These are phyloP conservation scores for Aspergillus sp. DNA, from an alignment of 2,329 filamentous ascomycete species.

Conservation along the genomic window DNA sequence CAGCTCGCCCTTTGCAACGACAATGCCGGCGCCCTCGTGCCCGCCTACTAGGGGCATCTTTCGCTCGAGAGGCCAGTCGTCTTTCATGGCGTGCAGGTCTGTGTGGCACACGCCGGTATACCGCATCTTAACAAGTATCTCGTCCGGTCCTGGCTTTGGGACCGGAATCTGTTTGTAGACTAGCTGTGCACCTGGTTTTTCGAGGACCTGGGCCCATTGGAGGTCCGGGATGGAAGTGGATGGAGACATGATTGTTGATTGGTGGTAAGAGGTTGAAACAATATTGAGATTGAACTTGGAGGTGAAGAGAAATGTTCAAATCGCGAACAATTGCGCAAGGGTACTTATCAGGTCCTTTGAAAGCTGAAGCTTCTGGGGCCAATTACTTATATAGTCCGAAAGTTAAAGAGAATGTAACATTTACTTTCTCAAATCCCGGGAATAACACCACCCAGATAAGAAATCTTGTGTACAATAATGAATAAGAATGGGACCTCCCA, in stretches of 20 bases:
- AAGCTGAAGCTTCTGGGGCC: no score
- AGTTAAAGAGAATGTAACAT: no score
- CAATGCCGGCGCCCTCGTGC: slow-evolving; percentile 74
- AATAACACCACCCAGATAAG: no score
- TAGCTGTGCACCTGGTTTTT: slow-evolving; percentile 73
- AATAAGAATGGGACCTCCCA: background rate
- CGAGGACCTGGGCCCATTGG: slow-evolving; percentile 91
- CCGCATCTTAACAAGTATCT: slow-evolving; percentile 89
- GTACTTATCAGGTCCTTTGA: no score
- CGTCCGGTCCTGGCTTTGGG: slow-evolving; percentile 76
- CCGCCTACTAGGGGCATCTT: slow-evolving; percentile 87
- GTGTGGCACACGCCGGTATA: slow-evolving; percentile 91
- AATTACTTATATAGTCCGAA: no score
- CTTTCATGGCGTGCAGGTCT: slow-evolving; percentile 76
- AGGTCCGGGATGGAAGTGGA: slow-evolving; percentile 64
- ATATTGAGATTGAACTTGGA: background rate
- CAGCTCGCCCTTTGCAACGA: slow-evolving; percentile 75
- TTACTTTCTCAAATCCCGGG: no score
- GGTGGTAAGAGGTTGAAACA: background rate
- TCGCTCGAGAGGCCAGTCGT: slow-evolving; percentile 82
- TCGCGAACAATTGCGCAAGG: no score
- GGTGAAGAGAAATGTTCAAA: background rate
- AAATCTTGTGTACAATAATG: no score
- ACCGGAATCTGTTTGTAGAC: slow-evolving; percentile 67
- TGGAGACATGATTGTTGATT: background rate